Evolutionary conservation across 192 early-diverging fungal genomes (phyloP).

Genomic region (Physocladia obscura): DNA sequence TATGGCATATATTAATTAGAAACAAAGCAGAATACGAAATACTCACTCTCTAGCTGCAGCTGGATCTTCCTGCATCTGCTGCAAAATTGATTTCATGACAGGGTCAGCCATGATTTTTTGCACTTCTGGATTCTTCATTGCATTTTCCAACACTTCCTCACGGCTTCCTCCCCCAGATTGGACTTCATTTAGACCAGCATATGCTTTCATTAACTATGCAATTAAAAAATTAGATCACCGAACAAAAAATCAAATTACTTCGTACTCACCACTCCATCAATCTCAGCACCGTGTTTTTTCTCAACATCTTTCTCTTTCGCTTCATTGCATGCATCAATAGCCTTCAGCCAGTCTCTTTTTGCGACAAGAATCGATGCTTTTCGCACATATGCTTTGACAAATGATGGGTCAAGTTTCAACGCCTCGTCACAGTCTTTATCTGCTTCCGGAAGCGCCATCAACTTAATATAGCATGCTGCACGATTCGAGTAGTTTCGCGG

Average conservation of each 20-base stretch:
- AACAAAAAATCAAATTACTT: conserved; percentile 13
- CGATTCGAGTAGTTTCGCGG: conserved; percentile 93
- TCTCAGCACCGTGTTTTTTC: conserved; percentile 80
- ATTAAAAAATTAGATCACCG: background rate
- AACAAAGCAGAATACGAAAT: conserved; percentile 9
- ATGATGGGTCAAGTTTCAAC: conserved; percentile 79
- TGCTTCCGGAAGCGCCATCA: conserved; percentile 91
- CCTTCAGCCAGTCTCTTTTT: conserved; percentile 85
- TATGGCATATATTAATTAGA: conserved; percentile 13
- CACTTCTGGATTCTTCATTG: conserved; percentile 92
- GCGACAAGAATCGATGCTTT: conserved; percentile 88
- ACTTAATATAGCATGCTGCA: conserved; percentile 91
- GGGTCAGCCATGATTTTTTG: conserved; percentile 85
- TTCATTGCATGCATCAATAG: conserved; percentile 75
- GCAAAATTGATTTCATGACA: conserved; percentile 92
- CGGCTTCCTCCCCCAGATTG: conserved; percentile 60
- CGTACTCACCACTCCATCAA: conserved; percentile 55
- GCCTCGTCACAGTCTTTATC: conserved; percentile 92
- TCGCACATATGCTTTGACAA: conserved; percentile 93
- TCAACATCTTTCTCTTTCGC: conserved; percentile 81
- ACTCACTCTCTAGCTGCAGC: conserved; percentile 79
- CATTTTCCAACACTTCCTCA: conserved; percentile 79
- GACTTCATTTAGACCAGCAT: conserved; percentile 66
- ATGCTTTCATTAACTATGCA: conserved; percentile 68
- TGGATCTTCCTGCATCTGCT: conserved; percentile 97